phyloP scores from a whole-genome alignment of 306 rosid species.

The Casuarina glauca region DNA sequence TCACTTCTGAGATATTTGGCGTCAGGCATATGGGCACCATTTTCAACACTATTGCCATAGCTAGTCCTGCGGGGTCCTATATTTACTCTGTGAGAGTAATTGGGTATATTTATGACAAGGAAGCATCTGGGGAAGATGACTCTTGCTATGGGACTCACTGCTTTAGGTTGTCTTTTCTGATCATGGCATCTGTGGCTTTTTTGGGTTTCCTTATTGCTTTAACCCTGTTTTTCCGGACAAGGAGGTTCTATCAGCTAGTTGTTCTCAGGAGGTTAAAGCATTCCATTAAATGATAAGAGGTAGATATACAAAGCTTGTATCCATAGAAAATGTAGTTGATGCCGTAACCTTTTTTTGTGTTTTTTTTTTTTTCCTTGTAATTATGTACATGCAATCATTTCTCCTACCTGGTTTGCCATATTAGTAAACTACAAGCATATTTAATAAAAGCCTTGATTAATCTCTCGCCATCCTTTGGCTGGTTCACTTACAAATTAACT shows the following conservation, averaged over 20 bases:
- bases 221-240: constrained; percentile 66
- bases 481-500: too few relatives aligned
- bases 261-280: constrained; percentile 49
- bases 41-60: constrained; percentile 78
- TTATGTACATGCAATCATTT: too few relatives aligned
- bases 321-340: background rate
- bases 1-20: constrained; percentile 86
- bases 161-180: constrained; percentile 71
- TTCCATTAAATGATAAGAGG: constrained; percentile 17
- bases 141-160: constrained; percentile 72
- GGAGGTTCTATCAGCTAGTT: constrained; percentile 52
- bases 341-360: background rate
- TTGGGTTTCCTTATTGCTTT: constrained; percentile 62
- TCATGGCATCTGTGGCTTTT: constrained; percentile 67
- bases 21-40: constrained; percentile 84
- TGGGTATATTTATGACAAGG: constrained; percentile 74
- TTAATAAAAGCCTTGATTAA: too few relatives aligned
- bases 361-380: too few relatives aligned
- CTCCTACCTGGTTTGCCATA: too few relatives aligned
- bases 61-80: constrained; percentile 86
- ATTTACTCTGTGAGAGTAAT: constrained; percentile 80
- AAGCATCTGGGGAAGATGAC: constrained; percentile 42
- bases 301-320: background rate
- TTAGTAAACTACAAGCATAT: too few relatives aligned
- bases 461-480: too few relatives aligned